Percentiles rank a stretch among this genome's conserved stretches.
These are phyloP conservation scores for Dactylorhiza incarnata DNA, from an alignment of 106 monocot genomes.

Conservation along the genomic window DNA sequence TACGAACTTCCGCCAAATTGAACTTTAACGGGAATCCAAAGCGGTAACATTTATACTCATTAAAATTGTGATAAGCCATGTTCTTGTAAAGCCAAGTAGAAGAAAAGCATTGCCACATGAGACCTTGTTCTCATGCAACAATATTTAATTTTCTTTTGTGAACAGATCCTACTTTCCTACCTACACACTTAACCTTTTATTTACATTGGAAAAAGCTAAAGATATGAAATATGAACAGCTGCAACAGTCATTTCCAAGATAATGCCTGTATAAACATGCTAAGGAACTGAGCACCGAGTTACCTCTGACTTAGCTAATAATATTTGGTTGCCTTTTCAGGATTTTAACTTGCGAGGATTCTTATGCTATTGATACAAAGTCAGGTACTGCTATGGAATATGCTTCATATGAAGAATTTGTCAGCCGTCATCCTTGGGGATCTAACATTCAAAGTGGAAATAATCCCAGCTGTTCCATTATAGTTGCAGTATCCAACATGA, in stretches of 20 bases:
- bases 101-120: not conserved
- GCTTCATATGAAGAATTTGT: not conserved
- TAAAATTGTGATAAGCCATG: not conserved
- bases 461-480: not conserved
- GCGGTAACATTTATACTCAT: too few relatives aligned
- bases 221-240: not conserved
- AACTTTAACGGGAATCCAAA: too few relatives aligned
- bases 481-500: conserved; percentile 5
- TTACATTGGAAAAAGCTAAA: not conserved
- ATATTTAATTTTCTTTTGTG: not conserved
- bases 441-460: not conserved
- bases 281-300: not conserved
- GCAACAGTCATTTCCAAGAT: not conserved
- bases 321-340: conserved; percentile 1
- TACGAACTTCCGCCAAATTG: too few relatives aligned
- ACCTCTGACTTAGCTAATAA: not conserved
- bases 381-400: conserved; percentile 3
- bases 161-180: not conserved
- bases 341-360: not conserved
- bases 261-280: not conserved
- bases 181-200: not conserved
- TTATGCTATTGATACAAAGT: conserved; percentile 5
- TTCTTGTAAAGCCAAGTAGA: not conserved
- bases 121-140: not conserved
- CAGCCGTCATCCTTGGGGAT: not conserved